Base-by-base conservation (phyloP, 257 asterid species). In the Primulina tabacum region DNA sequence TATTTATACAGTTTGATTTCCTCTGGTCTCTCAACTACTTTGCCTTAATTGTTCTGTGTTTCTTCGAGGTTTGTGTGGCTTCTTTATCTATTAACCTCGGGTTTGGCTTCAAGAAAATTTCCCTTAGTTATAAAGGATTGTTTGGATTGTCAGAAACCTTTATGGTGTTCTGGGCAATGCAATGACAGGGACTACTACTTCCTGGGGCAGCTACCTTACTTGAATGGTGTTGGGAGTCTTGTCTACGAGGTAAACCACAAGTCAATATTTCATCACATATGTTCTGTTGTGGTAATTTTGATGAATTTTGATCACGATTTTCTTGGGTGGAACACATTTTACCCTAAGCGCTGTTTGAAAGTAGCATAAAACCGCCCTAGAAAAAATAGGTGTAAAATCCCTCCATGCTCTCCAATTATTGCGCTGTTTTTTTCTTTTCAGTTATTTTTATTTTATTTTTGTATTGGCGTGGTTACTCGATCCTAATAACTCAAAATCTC, bases 181-280 rank as follows among this genome's bases (percentile, higher is more conserved):
- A 84, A 82, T 68, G 32, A 88, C 57, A 83, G 95, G 86, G 87
- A 58, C 7, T 94, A 85, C 84, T 94, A 83, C 88, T 94, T 81
- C 79, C 86, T 94, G 50, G 99, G 99, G 72, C 81, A 91, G 85
- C 88, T 94, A 43, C 99, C 99, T 52, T 94, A 83, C 81, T 83
- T 94, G 80, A 89, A 85, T 69, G 77, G 78, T 38, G 21, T 82
- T 0, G 96, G 82, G 83, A 87, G 93, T 82, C 83, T 94, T 75
- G 81, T 86, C 71, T 94, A 80, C 64, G 99, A 94, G 97, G 99
- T 91, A 82, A 83, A 60, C 53, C 66, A 5, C 68, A 57, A 76
- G 67, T 65, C 26, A 55, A 59, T 17, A 14, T 32, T 32, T 63
- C 30, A 65, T 71, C 33, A 6, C 35, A 14, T 71, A 53, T 47